Percentiles rank a stretch among this genome's conserved stretches.
phyloP scores from a whole-genome alignment of 768 basidiomycete species.

The Kwoniella shandongensis region DNA sequence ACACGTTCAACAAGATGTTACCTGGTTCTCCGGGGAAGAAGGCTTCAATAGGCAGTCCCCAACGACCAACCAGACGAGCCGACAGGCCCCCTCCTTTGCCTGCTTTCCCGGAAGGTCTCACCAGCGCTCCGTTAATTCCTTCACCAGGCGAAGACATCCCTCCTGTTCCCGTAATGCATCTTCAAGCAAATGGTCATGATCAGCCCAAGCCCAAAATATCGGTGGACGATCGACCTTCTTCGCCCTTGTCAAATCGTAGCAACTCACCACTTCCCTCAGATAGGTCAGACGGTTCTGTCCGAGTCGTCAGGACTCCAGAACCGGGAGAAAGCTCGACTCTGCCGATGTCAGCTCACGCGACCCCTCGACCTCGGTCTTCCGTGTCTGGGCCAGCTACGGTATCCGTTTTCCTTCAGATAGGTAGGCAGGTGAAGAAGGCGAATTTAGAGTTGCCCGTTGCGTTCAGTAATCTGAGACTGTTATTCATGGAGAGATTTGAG shows the following conservation, averaged over 20 bases:
- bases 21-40: slow-evolving; percentile 57
- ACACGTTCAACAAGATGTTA: slow-evolving; percentile 89
- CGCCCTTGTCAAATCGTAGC: too few species aligned
- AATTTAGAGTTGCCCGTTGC: slow-evolving; percentile 66
- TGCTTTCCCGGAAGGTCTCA: slow-evolving; percentile 35
- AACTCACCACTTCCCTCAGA: background rate
- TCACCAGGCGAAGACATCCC: background rate
- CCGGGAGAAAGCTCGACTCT: slow-evolving; percentile 18
- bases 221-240: background rate
- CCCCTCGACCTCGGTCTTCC: slow-evolving; percentile 11
- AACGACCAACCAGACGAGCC: slow-evolving; percentile 39
- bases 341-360: slow-evolving; percentile 7
- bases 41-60: slow-evolving; percentile 28
- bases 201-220: background rate
- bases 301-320: slow-evolving; percentile 33
- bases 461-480: slow-evolving; percentile 71
- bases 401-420: slow-evolving; percentile 83
- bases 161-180: background rate
- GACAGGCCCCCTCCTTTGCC: slow-evolving; percentile 44
- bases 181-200: slow-evolving; percentile 7
- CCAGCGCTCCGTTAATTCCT: slow-evolving; percentile 3
- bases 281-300: slow-evolving; percentile 14
- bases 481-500: slow-evolving; percentile 92
- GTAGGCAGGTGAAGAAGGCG: slow-evolving; percentile 85
- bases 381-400: slow-evolving; percentile 53